These are phyloP conservation scores for Peronosclerospora sorghi DNA, from an alignment of 352 stramenopile genomes.

Conservation along the genomic window DNA sequence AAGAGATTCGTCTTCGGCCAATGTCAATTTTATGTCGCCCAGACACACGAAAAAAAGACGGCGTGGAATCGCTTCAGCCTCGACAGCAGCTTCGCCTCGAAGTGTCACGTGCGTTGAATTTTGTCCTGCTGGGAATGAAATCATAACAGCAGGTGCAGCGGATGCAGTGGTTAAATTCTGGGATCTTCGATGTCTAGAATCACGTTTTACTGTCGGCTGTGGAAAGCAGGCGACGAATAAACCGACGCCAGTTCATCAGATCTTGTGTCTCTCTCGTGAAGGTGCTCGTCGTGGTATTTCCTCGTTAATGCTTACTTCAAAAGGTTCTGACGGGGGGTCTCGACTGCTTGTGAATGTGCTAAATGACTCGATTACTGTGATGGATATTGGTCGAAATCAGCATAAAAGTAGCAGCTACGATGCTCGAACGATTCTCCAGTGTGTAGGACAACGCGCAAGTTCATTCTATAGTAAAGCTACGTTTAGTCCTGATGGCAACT, in stretches of 20 bases:
- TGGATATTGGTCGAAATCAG: slow-evolving; percentile 27
- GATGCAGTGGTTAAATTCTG: slow-evolving; percentile 63
- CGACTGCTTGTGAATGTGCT: slow-evolving; percentile 53
- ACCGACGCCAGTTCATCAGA: slow-evolving; percentile 17
- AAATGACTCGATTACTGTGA: slow-evolving; percentile 42
- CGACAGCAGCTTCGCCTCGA: slow-evolving; percentile 16
- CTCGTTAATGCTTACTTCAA: slow-evolving; percentile 31
- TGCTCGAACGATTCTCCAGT: slow-evolving; percentile 22
- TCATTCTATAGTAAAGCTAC: slow-evolving; percentile 58
- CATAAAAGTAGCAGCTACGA: not conserved
- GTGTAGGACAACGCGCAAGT: slow-evolving; percentile 32
- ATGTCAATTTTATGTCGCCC: slow-evolving; percentile 24
- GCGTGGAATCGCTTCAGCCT: slow-evolving; percentile 15
- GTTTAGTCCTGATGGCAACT: slow-evolving; percentile 54
- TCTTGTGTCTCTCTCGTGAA: slow-evolving; percentile 29
- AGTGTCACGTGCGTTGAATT: slow-evolving; percentile 75
- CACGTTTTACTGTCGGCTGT: slow-evolving; percentile 1
- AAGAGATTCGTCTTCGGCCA: slow-evolving; percentile 2
- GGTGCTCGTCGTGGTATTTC: slow-evolving; percentile 43
- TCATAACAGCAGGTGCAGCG: slow-evolving; percentile 45
- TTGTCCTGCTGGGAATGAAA: slow-evolving; percentile 21
- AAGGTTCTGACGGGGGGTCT: slow-evolving; percentile 10
- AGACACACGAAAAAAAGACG: slow-evolving; percentile 19
- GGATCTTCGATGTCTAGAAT: slow-evolving; percentile 38
- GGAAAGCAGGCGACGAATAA: slow-evolving; percentile 7